phyloP scores from a whole-genome alignment of 2,329 filamentous ascomycete genomes.

The Aspergillus sclerotialis region DNA sequence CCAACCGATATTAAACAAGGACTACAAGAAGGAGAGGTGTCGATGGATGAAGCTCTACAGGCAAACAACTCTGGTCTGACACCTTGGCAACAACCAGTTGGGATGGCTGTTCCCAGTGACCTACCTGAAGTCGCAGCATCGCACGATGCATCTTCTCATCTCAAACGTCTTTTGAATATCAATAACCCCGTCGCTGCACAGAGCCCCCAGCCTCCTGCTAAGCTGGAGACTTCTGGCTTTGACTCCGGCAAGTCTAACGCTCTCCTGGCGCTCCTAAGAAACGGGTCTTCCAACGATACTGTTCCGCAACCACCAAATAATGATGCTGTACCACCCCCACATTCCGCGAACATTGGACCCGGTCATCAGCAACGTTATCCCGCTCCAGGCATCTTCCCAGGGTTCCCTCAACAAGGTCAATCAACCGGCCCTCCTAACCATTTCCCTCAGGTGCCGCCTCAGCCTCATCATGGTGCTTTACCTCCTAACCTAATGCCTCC shows the following conservation, averaged over 20 bases:
- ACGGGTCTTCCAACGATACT: constrained; percentile 26
- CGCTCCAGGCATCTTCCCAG: constrained; percentile 39
- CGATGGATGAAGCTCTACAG: constrained; percentile 51
- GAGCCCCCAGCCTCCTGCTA: constrained; percentile 6
- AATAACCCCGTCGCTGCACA: constrained; percentile 12
- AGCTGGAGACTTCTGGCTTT: constrained; percentile 14
- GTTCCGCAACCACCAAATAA: constrained; percentile 18
- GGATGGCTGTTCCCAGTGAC: constrained; percentile 27
- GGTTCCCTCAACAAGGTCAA: constrained; percentile 27
- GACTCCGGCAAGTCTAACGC: constrained; percentile 42
- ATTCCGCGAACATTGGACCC: constrained; percentile 42
- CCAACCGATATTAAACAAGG: constrained; percentile 36
- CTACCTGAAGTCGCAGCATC: constrained; percentile 32
- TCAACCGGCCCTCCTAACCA: constrained; percentile 22
- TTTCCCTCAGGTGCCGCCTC: constrained; percentile 15
- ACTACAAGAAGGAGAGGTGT: constrained; percentile 42
- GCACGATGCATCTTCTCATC: constrained; percentile 43
- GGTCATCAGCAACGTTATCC: constrained; percentile 52
- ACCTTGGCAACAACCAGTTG: constrained; percentile 11
- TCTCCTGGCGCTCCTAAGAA: constrained; percentile 51
- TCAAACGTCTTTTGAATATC: constrained; percentile 45
- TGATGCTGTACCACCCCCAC: constrained; percentile 51
- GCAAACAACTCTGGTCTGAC: constrained; percentile 12
- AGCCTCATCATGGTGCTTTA: constrained; percentile 7
- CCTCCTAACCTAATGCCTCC: constrained; percentile 8